A percentile compares a stretch with the other conserved stretches of the same genome.
phyloP scores from a whole-genome alignment of 306 rosid species.

The Prunus padus region DNA sequence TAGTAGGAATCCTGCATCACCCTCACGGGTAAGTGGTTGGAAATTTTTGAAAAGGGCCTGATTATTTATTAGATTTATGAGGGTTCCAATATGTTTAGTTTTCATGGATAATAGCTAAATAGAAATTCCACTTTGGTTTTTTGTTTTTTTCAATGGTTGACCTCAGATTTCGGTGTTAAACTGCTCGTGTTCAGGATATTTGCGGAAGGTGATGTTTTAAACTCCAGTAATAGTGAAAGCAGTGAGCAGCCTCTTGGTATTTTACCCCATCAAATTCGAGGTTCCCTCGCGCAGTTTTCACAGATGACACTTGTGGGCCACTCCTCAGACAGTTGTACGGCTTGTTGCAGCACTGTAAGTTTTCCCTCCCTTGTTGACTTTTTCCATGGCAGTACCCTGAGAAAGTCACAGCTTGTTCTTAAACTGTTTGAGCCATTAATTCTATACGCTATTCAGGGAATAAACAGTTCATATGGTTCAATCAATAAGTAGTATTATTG shows the following conservation, averaged over 20 bases:
- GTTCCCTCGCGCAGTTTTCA: conserved; percentile 75
- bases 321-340: conserved; percentile 90
- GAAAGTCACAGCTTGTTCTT: neutral
- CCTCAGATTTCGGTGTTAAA: conserved; percentile 23
- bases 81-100: conserved; percentile 10
- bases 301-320: conserved; percentile 91
- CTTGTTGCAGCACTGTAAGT: conserved; percentile 79
- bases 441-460: neutral
- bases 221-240: conserved; percentile 43
- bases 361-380: neutral
- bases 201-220: conserved; percentile 64
- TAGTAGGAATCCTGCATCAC: conserved; percentile 84
- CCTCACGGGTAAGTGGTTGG: conserved; percentile 66
- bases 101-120: neutral
- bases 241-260: conserved; percentile 84
- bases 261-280: conserved; percentile 95
- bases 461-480: neutral
- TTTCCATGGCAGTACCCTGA: neutral
- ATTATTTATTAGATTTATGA: neutral
- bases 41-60: neutral
- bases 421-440: neutral
- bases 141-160: neutral
- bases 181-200: conserved; percentile 55
- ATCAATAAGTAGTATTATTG: neutral
- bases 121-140: neutral